Evolutionary conservation across 768 basidiomycete species (phyloP), one percentile per base, ranked within the genome.

Genomic region (Lentinula detonsa): DNA sequence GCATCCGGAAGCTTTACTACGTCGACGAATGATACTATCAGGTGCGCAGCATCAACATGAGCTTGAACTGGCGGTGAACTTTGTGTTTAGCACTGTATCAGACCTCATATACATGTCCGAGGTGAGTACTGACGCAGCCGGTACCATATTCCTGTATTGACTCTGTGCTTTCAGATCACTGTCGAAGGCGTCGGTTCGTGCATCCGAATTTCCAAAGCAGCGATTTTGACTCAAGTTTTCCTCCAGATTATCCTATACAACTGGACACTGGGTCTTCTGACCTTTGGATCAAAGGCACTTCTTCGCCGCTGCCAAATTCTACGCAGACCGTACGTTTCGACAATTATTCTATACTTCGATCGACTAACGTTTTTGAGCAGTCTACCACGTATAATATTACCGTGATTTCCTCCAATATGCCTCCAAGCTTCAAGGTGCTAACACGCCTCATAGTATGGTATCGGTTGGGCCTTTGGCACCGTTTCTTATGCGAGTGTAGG

Each of bases 191-290:
- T 69, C 61, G 74, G 90, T 91, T 53, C 64, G 82, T 73, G 21
- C n/a, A 16, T 13, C 31, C 28, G 37, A 35, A 34, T 45, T 57
- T 53, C 31, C 37, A 57, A 56, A 23, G 34, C 21, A 16, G 33
- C 45, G 35, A 40, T 31, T 56, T 21, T 63, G 60, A 35, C 59
- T 63, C 62, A 55, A 65, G 54, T 43, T 34, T 16, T 28, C 15
- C 31, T 50, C 1, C 63, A 93, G 91, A 78, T 15, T 90, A 87
- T 71, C 74, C 80, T 53, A 82, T 92, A 13, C 92, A 94, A 70
- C 75, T 94, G 52, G 92, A 94, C 73, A 92, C 91, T 1, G 92
- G 92, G 63, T 93, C 91, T 9, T 88, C 83, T 64, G 92, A 94
- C 73, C 78, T 94, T 34, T 93, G 91, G 85, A 78, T 90, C 56